Conservation (phyloP, 306 rosid genomes). For the Vigna trinervia region DNA sequence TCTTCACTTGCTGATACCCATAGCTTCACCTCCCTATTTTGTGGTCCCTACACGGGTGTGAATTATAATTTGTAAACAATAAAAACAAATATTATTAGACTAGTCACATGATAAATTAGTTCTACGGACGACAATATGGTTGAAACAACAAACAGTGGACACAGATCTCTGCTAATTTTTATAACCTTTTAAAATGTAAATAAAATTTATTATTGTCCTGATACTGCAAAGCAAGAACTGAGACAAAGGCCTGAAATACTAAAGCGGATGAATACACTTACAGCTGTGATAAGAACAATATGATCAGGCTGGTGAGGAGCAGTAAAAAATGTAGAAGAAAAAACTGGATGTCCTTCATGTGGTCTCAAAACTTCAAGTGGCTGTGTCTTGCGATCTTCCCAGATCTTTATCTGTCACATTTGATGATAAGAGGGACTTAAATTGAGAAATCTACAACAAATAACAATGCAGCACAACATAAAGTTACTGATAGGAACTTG, state of each 20-base stretch:
- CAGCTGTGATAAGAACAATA: slow-evolving; percentile 90
- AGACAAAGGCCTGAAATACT: neutral
- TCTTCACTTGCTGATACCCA: slow-evolving; percentile 92
- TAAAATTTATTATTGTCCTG: slow-evolving; percentile 14
- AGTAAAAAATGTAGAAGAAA: slow-evolving; percentile 85
- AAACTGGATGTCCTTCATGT: slow-evolving; percentile 86
- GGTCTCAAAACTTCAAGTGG: slow-evolving; percentile 87
- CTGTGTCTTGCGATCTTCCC: slow-evolving; percentile 90
- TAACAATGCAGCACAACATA: slow-evolving; percentile 21
- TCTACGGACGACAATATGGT: neutral
- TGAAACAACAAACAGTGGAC: neutral
- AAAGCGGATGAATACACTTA: slow-evolving; percentile 48
- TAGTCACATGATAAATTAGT: neutral
- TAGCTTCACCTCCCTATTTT: slow-evolving; percentile 89
- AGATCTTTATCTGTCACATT: slow-evolving; percentile 77
- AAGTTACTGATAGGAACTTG: neutral
- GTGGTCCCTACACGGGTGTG: slow-evolving; percentile 69
- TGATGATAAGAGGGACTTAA: slow-evolving; percentile 24
- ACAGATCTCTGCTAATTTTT: slow-evolving; percentile 4
- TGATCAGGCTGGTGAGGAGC: slow-evolving; percentile 92
- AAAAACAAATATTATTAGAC: slow-evolving; percentile 32
- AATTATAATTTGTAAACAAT: slow-evolving; percentile 12
- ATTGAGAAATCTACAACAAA: slow-evolving; percentile 31
- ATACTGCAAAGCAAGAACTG: slow-evolving; percentile 7
- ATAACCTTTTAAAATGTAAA: slow-evolving; percentile 11